Evolutionary conservation across 2,329 filamentous ascomycete genomes (phyloP), one percentile per base, ranked within the genome.

Genomic region (Penicillium sp.): DNA sequence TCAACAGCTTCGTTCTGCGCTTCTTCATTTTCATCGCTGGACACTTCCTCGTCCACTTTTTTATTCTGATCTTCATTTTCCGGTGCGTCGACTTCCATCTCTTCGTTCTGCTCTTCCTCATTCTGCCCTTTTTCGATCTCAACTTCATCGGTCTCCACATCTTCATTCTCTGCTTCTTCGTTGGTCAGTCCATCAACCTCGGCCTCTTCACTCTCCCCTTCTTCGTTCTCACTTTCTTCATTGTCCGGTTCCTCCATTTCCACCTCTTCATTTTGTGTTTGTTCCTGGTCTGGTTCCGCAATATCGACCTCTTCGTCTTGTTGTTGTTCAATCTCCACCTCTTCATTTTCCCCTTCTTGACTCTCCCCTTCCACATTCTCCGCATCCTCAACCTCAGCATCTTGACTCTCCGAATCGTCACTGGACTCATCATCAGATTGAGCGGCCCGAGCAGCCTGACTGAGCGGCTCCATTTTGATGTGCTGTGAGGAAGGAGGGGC

Each of bases 311-410:
- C 23, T 31, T 33, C 19, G 1, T 12, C 31, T 3, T n/a, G 7
- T 6, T 17, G 15, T 15, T 33, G 13, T 33, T 47, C 44, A 21
- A 10, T 33, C 9, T 47, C 44, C 5, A 12, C 31, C 17, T 33
- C 44, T 27, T 19, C 44, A 13, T n/a, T 21, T n/a, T 58, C 55
- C 12, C 57, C 49, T 29, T 55, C 33, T 8, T 59, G 55, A 13
- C 43, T 53, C 6, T 31, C 43, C 17, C 64, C 64, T 17, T 63
- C 68, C 36, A 62, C 62, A 56, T 53, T 25, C 23, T 41, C 65
- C 61, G 5, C 27, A n/a, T 35, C 47, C 17, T 44, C 53, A 44
- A 7, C 4, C 13, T 43, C 45, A 23, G 9, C 29, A 44, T 57
- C 59, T 25, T 55, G 58, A 35, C 52, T 56, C 17, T 51, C 53